Percentiles rank a stretch among this genome's conserved stretches.
Conservation (phyloP, 2,329 filamentous ascomycete genomes). For the Amphichorda felina region DNA sequence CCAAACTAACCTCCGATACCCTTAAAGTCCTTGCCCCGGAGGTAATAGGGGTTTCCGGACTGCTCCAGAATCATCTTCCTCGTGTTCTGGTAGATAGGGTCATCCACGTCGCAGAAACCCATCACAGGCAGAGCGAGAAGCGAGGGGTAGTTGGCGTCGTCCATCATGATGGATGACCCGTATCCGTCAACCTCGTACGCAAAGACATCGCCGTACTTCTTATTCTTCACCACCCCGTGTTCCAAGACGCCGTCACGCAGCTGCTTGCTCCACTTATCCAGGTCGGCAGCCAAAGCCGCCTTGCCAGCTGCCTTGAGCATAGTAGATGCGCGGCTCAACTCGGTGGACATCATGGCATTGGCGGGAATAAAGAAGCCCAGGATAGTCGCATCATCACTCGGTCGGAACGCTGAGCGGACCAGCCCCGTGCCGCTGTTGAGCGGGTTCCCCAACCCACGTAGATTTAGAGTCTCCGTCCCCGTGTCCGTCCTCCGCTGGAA, state of each 20-base stretch:
- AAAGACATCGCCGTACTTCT: conserved; percentile 67
- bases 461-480: conserved; percentile 81
- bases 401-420: conserved; percentile 82
- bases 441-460: conserved; percentile 82
- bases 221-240: conserved; percentile 69
- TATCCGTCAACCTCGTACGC: conserved; percentile 85
- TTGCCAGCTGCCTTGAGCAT: conserved; percentile 54
- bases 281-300: conserved; percentile 34
- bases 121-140: conserved; percentile 67
- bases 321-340: conserved; percentile 62
- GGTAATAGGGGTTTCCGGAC: conserved; percentile 76
- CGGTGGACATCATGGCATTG: conserved; percentile 92
- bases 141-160: conserved; percentile 80
- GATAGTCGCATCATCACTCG: conserved; percentile 90
- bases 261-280: conserved; percentile 45
- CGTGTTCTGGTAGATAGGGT: conserved; percentile 78
- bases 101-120: conserved; percentile 55
- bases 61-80: conserved; percentile 64
- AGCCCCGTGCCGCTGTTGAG: conserved; percentile 75
- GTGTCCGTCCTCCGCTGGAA: conserved; percentile 71
- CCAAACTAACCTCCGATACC: conserved; percentile 68
- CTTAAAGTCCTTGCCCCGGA: conserved; percentile 63
- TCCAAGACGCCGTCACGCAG: conserved; percentile 74
- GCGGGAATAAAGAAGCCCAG: conserved; percentile 90
- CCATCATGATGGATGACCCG: conserved; percentile 73